These are phyloP conservation scores for Boletus tomentosulus DNA, from an alignment of 768 basidiomycete genomes.

Conservation along the genomic window DNA sequence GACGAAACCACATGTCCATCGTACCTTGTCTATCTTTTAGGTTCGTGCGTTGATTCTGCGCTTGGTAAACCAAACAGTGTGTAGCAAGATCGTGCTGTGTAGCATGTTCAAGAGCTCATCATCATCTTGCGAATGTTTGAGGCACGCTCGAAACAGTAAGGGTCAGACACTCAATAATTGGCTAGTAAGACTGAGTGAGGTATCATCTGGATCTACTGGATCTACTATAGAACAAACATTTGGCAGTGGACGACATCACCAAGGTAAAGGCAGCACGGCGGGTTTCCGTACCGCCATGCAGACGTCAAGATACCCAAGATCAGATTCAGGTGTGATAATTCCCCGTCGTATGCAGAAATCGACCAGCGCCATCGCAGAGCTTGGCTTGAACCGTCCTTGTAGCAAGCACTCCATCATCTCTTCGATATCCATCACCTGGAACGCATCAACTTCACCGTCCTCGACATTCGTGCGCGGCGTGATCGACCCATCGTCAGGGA, in stretches of 20 bases:
- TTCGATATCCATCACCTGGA: conserved; percentile 35
- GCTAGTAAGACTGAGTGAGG: too few species aligned
- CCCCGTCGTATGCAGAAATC: conserved; percentile 41
- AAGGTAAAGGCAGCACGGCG: conserved; percentile 19
- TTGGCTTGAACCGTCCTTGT: conserved; percentile 37
- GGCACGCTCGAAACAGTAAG: background rate
- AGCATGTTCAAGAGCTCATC: background rate
- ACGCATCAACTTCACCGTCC: conserved; percentile 43
- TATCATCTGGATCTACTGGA: background rate
- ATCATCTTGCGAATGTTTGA: background rate
- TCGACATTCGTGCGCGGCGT: conserved; percentile 33
- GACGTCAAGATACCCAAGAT: conserved; percentile 20
- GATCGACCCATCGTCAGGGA: conserved; percentile 33
- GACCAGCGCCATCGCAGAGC: conserved; percentile 40
- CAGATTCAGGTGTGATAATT: conserved; percentile 21
- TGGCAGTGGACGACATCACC: background rate
- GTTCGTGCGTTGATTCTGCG: background rate
- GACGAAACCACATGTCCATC: too few species aligned
- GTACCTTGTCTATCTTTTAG: background rate
- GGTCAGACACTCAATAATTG: too few species aligned
- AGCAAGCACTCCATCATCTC: conserved; percentile 33
- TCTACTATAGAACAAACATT: background rate
- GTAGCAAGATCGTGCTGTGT: too few species aligned
- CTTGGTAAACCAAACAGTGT: background rate
- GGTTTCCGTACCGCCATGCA: conserved; percentile 22